Evolutionary conservation across 345 rosid genomes (phyloP), one percentile per base, ranked within the genome.

Genomic region (Rhodomyrtus tomentosa): DNA sequence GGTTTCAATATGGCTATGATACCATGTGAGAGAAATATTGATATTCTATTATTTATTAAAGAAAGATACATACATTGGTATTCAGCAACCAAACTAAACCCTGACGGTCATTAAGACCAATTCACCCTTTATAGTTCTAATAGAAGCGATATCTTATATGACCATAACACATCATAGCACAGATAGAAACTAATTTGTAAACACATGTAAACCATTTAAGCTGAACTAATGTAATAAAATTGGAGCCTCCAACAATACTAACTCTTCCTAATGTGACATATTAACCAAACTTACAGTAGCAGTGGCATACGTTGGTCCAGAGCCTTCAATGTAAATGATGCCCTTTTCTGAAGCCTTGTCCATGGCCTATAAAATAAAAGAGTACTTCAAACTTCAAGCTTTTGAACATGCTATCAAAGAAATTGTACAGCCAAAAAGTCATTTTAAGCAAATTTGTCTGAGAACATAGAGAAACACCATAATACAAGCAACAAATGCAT

Each of bases 281-380:
- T 38, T 32, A 59, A 24, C 59, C 59, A 81, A 36, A 91, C 93
- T 90, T 88, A 95, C 99, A 14, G 93, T 92, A 27, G 93, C 68
- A 89, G 99, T 96, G 80, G 98, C 99, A 89, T 96, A 96, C 56
- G 99, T 96, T 85, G 98, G 99, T 86, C 96, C 99, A 21, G 96
- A 91, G 49, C 98, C 93, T 50, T 96, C 99, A 45, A 96, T 95
- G 84, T 88, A 87, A 56, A 95, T 92, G 87, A 95, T 86, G 84
- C 98, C 99, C 68, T 92, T 85, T 84, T 93, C 85, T 16, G 93
- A 91, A 85, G 96, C 99, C 83, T 85, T 85, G 85, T 90, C 93
- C 98, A 96, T 96, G 81, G 99, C 99, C 99, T 96, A 87, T 50
- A 86, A 82, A 14, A 54, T 32, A 74, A 84, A 87, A 54, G 29